These are phyloP conservation scores for Cupressus sempervirens DNA, from an alignment of 75 land plant genomes.

Conservation along the genomic window DNA sequence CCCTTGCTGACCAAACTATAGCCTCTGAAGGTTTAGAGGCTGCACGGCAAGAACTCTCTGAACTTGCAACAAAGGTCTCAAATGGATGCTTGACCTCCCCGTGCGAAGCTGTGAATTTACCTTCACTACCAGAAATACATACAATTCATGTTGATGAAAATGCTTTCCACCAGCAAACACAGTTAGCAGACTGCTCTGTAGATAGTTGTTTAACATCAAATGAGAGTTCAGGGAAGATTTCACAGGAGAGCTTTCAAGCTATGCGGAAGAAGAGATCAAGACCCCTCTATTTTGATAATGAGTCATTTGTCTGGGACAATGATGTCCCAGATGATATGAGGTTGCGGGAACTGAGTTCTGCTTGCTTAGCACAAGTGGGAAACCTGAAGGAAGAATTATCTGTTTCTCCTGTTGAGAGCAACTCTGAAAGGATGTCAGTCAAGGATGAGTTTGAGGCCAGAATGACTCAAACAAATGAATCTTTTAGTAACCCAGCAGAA, in stretches of 20 bases:
- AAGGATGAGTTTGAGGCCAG: constrained; percentile 13
- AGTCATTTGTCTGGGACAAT: constrained; percentile 12
- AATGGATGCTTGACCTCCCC: constrained; percentile 22
- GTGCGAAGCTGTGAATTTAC: constrained; percentile 18
- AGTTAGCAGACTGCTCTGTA: constrained; percentile 41
- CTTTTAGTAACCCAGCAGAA: neutral
- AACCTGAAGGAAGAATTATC: constrained; percentile 6
- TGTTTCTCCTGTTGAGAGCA: constrained; percentile 12
- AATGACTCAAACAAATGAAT: constrained; percentile 7
- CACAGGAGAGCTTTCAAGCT: constrained; percentile 16
- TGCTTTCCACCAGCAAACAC: constrained; percentile 16
- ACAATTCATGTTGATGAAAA: constrained; percentile 25
- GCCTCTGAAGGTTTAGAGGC: constrained; percentile 63
- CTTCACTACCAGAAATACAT: constrained; percentile 27
- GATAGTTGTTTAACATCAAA: constrained; percentile 57
- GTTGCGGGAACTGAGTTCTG: constrained; percentile 12
- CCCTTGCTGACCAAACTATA: constrained; percentile 50
- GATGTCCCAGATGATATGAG: constrained; percentile 10
- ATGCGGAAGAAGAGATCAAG: constrained; percentile 35
- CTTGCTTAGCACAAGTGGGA: constrained; percentile 11
- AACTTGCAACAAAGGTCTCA: constrained; percentile 52
- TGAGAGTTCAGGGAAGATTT: constrained; percentile 31
- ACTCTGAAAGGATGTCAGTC: constrained; percentile 11
- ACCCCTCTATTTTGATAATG: constrained; percentile 18
- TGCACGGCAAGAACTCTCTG: constrained; percentile 66